Base-by-base conservation (phyloP, 139 green algal genomes). In the Eudorina sp. region DNA sequence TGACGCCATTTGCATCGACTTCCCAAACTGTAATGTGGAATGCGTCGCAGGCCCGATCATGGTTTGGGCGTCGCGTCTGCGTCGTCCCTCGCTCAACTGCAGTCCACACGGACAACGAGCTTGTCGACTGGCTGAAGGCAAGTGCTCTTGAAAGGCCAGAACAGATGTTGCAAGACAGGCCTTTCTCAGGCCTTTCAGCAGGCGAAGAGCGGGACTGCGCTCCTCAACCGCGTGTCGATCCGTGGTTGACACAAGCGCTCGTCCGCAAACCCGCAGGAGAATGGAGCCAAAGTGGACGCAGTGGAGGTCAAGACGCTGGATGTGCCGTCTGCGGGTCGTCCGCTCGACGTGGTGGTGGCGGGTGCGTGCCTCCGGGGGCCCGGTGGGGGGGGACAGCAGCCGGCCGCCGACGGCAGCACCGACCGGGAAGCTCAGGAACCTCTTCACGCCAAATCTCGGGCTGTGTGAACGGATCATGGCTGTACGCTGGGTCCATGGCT, bases 311-410 rank as follows among this genome's bases (percentile, higher is more conserved):
- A 53, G 19, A 88, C 82, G 9, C 48, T 88, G 82, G 82, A 88
- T 7, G 36, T 88, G 45, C 64, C 66, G 3, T 53, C 46, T 4
- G 82, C 82, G 4, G 82, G 82, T 7, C 82, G 82, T 27, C 82
- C 82, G 9, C 82, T 88, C 43, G 82, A 88, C n/a, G 82, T 88
- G 23, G 66, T 88, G 29, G 82, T 88, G n/a, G 80, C 80, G 40
- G 11, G 80, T 86, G 60, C 23, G 80, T 36, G 14, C 27, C 64
- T 8, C 45, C 23, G 64, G n/a, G 58, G 58, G 6, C 58, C n/a
- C n/a, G n/a, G n/a, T n/a, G n/a, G n/a, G n/a, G n/a, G n/a, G n/a
- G n/a, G n/a, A n/a, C n/a, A n/a, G n/a, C n/a, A n/a, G n/a, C n/a
- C n/a, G n/a, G n/a, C n/a, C n/a, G n/a, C n/a, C n/a, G n/a, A n/a